These are phyloP conservation scores for Aspergillus ochraceus DNA, from an alignment of 2,329 filamentous ascomycete genomes.

Conservation along the genomic window DNA sequence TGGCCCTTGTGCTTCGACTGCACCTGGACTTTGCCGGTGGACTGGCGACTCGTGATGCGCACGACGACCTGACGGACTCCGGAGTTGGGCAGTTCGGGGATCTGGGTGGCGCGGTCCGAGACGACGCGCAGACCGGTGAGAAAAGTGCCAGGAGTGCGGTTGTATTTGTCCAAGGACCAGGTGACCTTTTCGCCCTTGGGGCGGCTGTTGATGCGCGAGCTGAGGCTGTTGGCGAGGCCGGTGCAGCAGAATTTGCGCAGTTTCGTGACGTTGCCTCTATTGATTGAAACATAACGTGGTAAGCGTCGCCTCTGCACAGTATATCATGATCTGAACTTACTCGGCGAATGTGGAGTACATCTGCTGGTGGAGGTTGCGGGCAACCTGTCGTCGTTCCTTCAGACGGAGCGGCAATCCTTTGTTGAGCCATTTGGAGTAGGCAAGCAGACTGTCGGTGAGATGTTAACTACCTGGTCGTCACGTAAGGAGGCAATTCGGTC, in stretches of 20 bases:
- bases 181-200: constrained; percentile 29
- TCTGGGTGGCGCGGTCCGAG: constrained; percentile 42
- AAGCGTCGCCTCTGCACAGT: neutral
- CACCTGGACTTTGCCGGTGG: constrained; percentile 26
- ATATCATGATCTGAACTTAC: constrained; percentile 32
- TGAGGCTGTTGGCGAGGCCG: constrained; percentile 37
- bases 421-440: constrained; percentile 34
- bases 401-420: constrained; percentile 36
- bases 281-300: constrained; percentile 1
- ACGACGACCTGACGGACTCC: constrained; percentile 42
- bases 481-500: constrained; percentile 10
- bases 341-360: constrained; percentile 51
- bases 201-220: constrained; percentile 35
- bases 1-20: constrained; percentile 1
- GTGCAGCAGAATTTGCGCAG: constrained; percentile 40
- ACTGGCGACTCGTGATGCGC: constrained; percentile 40
- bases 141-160: constrained; percentile 36
- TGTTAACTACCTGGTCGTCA: neutral
- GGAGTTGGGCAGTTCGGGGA: constrained; percentile 41
- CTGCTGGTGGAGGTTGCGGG: constrained; percentile 41
- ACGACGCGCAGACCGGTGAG: constrained; percentile 40
- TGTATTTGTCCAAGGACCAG: constrained; percentile 41
- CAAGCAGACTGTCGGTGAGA: constrained; percentile 25
- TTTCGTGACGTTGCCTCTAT: constrained; percentile 36
- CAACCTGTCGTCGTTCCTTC: constrained; percentile 36